Evolutionary conservation across 768 basidiomycete genomes (phyloP), one percentile per base, ranked within the genome.

Genomic region (Kwoniella bestiolae): DNA sequence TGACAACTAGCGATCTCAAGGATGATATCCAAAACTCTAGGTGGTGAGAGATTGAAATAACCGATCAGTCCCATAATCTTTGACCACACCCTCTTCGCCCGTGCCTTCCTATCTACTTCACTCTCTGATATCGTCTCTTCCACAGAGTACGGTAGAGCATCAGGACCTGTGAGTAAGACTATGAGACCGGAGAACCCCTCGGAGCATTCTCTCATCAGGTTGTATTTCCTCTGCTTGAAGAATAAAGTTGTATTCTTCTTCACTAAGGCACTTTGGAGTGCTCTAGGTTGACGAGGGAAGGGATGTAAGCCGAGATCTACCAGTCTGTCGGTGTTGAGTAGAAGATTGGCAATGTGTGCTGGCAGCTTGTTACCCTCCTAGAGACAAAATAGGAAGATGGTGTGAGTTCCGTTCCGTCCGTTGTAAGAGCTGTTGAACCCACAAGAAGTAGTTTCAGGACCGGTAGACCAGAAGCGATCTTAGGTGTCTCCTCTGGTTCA

Each of bases 111-210:
- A 1, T 38, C 61, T 5, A 26, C 18, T 21, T 64, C 57, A 12
- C 41, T 47, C 35, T 58, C 70, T 7, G 52, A 41, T 1, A 65
- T 32, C 5, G 64, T 51, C 14, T 71, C 59, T n/a, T 51, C 60
- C n/a, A 56, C 25, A 5, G 62, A 63, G 28, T 45, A 51, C 0
- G 66, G 57, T 8, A 74, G 56, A 1, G 75, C 67, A 86, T 61
- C 87, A 1, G 75, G 56, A n/a, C 70, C 77, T 23, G 90, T 90
- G 41, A 99, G 83, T 74, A 98, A 92, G 9, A 90, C 87, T 28
- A 89, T 87, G 32, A 98, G 87, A 80, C 94, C 94, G 79, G 92
- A 92, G 83, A 93, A 99, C 7, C 96, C 96, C 83, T 98, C 95
- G 0, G 94, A 94, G 74, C 96, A 92, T 83, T 99, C 96, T 38